Percentiles rank a stretch among this genome's conserved stretches.
Evolutionary conservation across 345 rosid species (phyloP).

Genomic region (Physaria fendleri): DNA sequence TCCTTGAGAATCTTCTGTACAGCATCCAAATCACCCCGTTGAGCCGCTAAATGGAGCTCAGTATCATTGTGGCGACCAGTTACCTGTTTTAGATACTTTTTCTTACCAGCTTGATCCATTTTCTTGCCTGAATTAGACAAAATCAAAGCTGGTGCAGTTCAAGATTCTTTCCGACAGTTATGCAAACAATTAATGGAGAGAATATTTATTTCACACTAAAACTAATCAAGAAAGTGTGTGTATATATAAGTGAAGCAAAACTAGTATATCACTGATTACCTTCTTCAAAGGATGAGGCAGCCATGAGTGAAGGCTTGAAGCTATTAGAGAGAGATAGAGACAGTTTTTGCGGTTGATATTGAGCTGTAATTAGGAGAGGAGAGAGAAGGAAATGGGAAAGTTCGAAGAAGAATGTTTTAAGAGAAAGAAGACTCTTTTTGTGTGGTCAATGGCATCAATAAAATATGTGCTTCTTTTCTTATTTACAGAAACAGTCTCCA

Average conservation of each 20-base stretch:
- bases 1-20: conserved; percentile 70
- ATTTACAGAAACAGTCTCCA: neutral
- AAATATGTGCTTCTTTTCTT: conserved; percentile 8
- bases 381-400: conserved; percentile 17
- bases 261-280: conserved; percentile 1
- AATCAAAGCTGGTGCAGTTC: conserved; percentile 71
- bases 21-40: conserved; percentile 72
- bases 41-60: conserved; percentile 81
- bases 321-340: neutral
- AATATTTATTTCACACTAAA: too few species aligned
- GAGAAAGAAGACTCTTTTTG: conserved; percentile 3
- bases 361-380: conserved; percentile 4
- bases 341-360: neutral
- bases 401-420: conserved; percentile 23
- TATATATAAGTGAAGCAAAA: neutral
- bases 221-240: neutral
- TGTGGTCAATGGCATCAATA: conserved; percentile 18
- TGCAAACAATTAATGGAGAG: conserved; percentile 16
- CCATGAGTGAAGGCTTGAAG: conserved; percentile 33
- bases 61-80: conserved; percentile 87
- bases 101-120: conserved; percentile 88
- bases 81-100: conserved; percentile 94
- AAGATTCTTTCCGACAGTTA: conserved; percentile 19
- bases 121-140: conserved; percentile 72
- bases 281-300: conserved; percentile 19